phyloP scores from a whole-genome alignment of 2,329 filamentous ascomycete genomes.

The Ophiostoma perfectum region DNA sequence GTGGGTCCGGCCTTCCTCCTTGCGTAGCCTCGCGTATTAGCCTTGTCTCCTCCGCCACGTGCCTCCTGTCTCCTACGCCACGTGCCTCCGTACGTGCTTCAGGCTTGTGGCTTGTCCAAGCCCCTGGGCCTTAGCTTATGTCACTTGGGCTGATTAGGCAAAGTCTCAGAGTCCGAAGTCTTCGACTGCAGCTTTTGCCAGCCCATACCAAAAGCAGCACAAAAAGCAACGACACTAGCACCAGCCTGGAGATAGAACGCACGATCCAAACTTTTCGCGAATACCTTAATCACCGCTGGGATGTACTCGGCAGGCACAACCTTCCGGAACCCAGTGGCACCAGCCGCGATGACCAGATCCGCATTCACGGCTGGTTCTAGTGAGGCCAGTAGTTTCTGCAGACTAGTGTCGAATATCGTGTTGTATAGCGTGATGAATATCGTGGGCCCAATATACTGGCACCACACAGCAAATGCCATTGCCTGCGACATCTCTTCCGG shows the following conservation, averaged over 20 bases:
- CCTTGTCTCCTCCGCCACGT: too few species aligned
- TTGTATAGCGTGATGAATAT: background rate
- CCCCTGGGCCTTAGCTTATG: too few species aligned
- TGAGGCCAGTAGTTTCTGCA: background rate
- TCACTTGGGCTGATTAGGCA: too few species aligned
- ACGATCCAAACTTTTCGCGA: background rate
- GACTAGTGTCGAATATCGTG: background rate
- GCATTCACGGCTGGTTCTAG: background rate
- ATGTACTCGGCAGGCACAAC: background rate
- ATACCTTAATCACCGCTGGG: background rate
- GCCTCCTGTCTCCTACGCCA: too few species aligned
- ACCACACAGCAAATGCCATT: too few species aligned
- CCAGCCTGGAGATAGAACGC: background rate
- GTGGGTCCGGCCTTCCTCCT: too few species aligned
- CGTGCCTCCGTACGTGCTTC: too few species aligned
- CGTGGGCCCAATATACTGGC: too few species aligned
- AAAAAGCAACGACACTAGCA: background rate
- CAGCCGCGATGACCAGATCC: background rate
- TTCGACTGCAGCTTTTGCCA: background rate
- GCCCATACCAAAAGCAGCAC: background rate
- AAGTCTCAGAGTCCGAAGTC: too few species aligned
- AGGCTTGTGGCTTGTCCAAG: too few species aligned
- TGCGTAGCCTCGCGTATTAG: too few species aligned
- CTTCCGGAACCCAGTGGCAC: background rate
- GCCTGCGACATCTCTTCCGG: too few species aligned